phyloP scores from a whole-genome alignment of 805 yeast genomes.

The Grigorovia jiainica region DNA sequence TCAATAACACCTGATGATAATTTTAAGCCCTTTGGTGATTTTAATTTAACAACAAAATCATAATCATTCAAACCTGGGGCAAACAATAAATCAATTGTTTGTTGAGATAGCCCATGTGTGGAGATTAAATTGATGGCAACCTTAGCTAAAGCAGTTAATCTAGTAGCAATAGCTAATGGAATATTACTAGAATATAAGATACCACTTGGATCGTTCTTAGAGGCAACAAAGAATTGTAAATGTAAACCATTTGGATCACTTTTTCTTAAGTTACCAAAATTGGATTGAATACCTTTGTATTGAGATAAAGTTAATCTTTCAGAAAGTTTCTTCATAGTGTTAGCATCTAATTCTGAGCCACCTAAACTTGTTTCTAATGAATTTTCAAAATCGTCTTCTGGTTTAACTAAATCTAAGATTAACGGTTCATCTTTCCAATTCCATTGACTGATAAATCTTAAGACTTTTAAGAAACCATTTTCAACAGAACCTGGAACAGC shows the following conservation, averaged over 20 bases:
- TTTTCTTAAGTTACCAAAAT: slow-evolving; percentile 59
- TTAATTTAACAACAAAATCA: slow-evolving; percentile 64
- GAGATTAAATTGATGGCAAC: slow-evolving; percentile 54
- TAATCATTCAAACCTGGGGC: slow-evolving; percentile 78
- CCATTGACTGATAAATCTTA: slow-evolving; percentile 72
- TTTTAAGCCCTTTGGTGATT: slow-evolving; percentile 34
- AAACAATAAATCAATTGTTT: slow-evolving; percentile 49
- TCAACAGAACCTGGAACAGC: slow-evolving; percentile 68
- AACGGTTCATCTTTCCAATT: slow-evolving; percentile 89
- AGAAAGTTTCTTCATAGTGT: slow-evolving; percentile 37
- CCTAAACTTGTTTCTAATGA: slow-evolving; percentile 17
- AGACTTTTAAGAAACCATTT: slow-evolving; percentile 68
- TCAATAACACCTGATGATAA: slow-evolving; percentile 49
- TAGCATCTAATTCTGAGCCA: slow-evolving; percentile 25
- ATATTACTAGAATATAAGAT: slow-evolving; percentile 63
- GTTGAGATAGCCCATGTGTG: slow-evolving; percentile 34
- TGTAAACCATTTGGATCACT: slow-evolving; percentile 75
- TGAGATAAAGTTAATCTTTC: slow-evolving; percentile 56
- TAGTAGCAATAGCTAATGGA: slow-evolving; percentile 69
- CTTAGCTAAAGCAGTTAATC: slow-evolving; percentile 80
- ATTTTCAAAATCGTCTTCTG: slow-evolving; percentile 32
- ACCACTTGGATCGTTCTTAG: slow-evolving; percentile 82
- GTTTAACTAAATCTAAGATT: slow-evolving; percentile 63
- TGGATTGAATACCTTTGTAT: slow-evolving; percentile 50
- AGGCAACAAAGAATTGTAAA: slow-evolving; percentile 73